Base-by-base conservation (phyloP, 164 flowering plant genomes). In the Malania oleifera region DNA sequence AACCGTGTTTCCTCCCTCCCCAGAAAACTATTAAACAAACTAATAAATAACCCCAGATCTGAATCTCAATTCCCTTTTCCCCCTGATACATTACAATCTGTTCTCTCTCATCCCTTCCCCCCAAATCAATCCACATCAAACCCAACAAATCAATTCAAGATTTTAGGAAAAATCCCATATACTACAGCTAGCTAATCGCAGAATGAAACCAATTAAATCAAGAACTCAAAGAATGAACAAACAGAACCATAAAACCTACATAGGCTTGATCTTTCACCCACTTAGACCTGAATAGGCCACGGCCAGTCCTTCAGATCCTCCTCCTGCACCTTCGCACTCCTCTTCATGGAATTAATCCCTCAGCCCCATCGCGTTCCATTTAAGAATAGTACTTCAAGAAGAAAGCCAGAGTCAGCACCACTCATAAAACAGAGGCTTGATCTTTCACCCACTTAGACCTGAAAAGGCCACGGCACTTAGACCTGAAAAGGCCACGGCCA, bases 401-500 rank as follows among this genome's bases (percentile, higher is more conserved):
- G 63, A 84, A 84, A 0, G 87, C 87, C 20, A 86, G 72, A 0
- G 71, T 62, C 29, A 86, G 39, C 2, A 75, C 82, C 27, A 82
- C 75, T 90, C 90, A 84, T n/a, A n/a, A n/a, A n/a, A n/a, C n/a
- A n/a, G n/a, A n/a, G n/a, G n/a, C n/a, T n/a, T n/a, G n/a, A n/a
- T n/a, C n/a, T n/a, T 31, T 4, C 4, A 31, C 35, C 9, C 5
- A 44, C 8, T 54, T 37, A 71, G 37, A 74, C 81, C 52, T 73
- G 81, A 63, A 70, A 71, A 44, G 74, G 78, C 81, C 81, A 77
- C 35, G 78, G 78, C 81, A 44, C 8, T 54, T 37, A 71, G 37
- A 74, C 81, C 52, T 73, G 81, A 63, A 70, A 71, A 44, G 74
- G 78, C 81, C 81, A 77, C 35, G 78, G 78, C 81, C 75, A 77